phyloP scores from a whole-genome alignment of 2,329 filamentous ascomycete genomes.

The Colletotrichum kahawae region DNA sequence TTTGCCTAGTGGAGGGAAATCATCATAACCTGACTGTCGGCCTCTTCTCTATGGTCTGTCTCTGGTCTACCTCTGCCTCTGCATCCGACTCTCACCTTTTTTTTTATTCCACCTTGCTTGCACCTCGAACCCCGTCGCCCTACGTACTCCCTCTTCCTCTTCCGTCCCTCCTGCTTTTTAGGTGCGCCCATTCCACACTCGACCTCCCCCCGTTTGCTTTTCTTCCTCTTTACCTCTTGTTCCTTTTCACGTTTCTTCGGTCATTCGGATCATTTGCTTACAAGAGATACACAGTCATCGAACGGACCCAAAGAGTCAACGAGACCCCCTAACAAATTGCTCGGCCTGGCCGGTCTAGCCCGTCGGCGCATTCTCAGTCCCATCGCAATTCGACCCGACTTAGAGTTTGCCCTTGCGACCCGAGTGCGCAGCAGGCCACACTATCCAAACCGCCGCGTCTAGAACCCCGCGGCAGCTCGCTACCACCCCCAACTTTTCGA shows the following conservation, averaged over 20 bases:
- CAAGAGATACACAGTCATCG: neutral
- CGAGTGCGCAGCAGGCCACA: constrained; percentile 11
- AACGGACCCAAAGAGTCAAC: neutral
- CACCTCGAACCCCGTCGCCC: neutral
- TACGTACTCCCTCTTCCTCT: neutral
- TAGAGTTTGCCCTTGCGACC: constrained; percentile 21
- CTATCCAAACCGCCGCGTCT: constrained; percentile 13
- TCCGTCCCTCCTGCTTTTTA: neutral
- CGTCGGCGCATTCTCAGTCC: neutral
- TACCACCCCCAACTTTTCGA: constrained; percentile 9
- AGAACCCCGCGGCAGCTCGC: constrained; percentile 11
- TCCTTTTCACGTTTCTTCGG: neutral
- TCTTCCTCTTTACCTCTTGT: neutral
- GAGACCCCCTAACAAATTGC: neutral
- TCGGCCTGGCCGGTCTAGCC: constrained; percentile 18
- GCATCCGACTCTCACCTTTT: neutral
- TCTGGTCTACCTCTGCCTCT: neutral
- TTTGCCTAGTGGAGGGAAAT: neutral
- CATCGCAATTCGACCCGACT: constrained; percentile 4
- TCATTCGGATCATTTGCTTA: neutral
- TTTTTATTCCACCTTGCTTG: neutral
- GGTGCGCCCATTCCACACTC: neutral
- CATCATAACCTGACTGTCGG: neutral
- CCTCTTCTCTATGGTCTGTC: neutral
- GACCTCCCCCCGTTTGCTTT: neutral